Conservation (phyloP, 805 yeast genomes). For the Teunomyces barrocoloradensis region DNA sequence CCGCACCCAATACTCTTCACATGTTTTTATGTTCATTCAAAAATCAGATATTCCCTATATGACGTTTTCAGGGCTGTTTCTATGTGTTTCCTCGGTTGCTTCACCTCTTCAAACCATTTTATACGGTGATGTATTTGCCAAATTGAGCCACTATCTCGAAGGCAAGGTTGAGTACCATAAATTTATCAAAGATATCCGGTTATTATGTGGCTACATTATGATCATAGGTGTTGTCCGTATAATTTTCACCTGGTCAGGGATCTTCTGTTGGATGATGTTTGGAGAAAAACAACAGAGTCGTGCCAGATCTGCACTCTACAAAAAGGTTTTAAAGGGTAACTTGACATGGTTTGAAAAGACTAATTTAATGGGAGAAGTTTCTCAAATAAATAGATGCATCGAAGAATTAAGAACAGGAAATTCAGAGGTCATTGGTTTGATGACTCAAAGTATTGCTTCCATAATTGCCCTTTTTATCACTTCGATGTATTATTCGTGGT, state of each 20-base stretch:
- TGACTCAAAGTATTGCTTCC: constrained; percentile 53
- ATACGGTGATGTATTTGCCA: constrained; percentile 60
- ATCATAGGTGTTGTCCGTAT: constrained; percentile 30
- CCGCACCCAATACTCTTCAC: not conserved
- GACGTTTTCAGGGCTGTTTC: constrained; percentile 27
- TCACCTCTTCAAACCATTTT: constrained; percentile 63
- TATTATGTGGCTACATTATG: constrained; percentile 32
- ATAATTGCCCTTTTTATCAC: constrained; percentile 55
- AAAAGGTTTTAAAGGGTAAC: constrained; percentile 44
- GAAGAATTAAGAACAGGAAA: constrained; percentile 70
- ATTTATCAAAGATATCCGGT: constrained; percentile 27
- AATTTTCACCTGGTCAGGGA: constrained; percentile 49
- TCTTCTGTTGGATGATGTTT: constrained; percentile 59
- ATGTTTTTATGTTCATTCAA: constrained; percentile 20
- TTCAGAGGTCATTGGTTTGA: constrained; percentile 62
- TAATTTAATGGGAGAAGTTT: constrained; percentile 59
- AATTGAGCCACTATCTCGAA: constrained; percentile 23
- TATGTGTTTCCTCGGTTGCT: constrained; percentile 51
- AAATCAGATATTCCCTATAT: constrained; percentile 20
- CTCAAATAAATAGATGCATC: constrained; percentile 66
- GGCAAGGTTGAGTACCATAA: constrained; percentile 25
- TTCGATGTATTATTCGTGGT: constrained; percentile 81
- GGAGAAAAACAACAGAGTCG: constrained; percentile 70
- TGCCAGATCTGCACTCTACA: constrained; percentile 48
- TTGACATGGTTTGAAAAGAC: constrained; percentile 65